A percentile compares a stretch with the other conserved stretches of the same genome.
Evolutionary conservation across 345 rosid species (phyloP).

Genomic region (Euclidium syriacum): DNA sequence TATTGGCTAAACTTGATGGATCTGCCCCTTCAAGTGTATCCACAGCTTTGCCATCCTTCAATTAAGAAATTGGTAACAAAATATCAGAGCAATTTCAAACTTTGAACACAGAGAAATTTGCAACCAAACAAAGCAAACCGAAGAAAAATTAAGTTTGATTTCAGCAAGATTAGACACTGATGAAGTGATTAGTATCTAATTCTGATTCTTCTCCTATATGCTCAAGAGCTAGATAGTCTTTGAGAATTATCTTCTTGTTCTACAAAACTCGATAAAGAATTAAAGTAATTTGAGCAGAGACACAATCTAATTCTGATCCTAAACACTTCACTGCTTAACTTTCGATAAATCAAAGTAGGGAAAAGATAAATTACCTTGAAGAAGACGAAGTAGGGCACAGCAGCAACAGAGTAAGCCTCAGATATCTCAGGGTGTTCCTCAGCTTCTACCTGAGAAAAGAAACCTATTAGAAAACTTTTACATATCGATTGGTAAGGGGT

Average conservation of each 20-base stretch:
- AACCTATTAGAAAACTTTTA: background rate
- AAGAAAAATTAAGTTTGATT: background rate
- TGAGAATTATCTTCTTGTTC: background rate
- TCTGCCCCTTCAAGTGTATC: conserved; percentile 95
- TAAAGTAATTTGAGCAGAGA: background rate
- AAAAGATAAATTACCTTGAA: conserved; percentile 49
- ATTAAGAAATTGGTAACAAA: conserved; percentile 2
- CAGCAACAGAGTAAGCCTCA: conserved; percentile 74
- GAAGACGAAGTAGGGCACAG: conserved; percentile 86
- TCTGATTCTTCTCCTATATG: background rate
- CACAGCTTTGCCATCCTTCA: conserved; percentile 71
- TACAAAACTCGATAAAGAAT: background rate
- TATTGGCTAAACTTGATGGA: conserved; percentile 94
- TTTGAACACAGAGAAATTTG: background rate
- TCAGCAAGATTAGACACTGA: background rate
- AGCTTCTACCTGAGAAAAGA: conserved; percentile 72
- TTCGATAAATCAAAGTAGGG: background rate
- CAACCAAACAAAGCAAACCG: background rate
- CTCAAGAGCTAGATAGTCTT: background rate
- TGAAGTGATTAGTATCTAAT: background rate
- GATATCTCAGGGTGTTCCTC: conserved; percentile 95
- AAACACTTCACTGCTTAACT: background rate
- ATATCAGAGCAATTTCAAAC: conserved; percentile 9
- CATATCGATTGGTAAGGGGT: background rate
- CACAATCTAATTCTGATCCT: background rate